Evolutionary conservation across 768 basidiomycete genomes (phyloP).

Genomic region (Terana coerulea): DNA sequence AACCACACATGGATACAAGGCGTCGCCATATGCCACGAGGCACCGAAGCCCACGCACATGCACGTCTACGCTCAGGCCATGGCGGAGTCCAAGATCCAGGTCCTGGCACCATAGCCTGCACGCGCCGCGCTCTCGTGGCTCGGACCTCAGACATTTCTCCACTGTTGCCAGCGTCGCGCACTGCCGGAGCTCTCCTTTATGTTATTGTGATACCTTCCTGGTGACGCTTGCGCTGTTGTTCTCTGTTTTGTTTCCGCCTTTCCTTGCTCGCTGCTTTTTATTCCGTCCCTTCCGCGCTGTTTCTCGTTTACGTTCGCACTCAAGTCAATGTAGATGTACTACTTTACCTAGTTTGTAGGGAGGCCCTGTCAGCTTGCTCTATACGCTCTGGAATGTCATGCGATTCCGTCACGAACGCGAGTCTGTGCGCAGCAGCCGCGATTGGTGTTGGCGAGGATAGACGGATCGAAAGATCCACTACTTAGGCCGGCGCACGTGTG

Average conservation of each 20-base stretch:
- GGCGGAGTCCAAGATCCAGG: constrained; percentile 51
- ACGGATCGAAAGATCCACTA: no score
- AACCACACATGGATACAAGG: constrained; percentile 72
- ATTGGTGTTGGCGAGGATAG: no score
- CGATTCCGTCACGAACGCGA: constrained; percentile 12
- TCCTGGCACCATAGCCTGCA: constrained; percentile 18
- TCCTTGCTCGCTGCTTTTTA: constrained; percentile 5
- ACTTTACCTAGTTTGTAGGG: constrained; percentile 16
- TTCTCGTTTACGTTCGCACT: constrained; percentile 10
- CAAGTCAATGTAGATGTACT: constrained; percentile 17
- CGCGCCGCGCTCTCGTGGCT: neutral
- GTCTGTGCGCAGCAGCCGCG: no score
- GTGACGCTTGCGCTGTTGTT: constrained; percentile 11
- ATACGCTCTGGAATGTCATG: constrained; percentile 16
- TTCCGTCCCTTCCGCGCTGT: constrained; percentile 1
- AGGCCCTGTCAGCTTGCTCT: constrained; percentile 7
- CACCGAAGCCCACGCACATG: constrained; percentile 60
- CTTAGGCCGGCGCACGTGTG: no score
- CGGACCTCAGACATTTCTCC: constrained; percentile 1
- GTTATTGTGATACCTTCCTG: constrained; percentile 13
- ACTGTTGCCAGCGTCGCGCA: constrained; percentile 6
- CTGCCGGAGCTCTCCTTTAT: constrained; percentile 12
- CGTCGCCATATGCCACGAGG: constrained; percentile 80
- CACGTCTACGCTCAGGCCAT: constrained; percentile 52
- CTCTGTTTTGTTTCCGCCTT: constrained; percentile 3